Percentiles rank a stretch among this genome's conserved stretches.
Conservation (phyloP, 495 filamentous ascomycete species). For the Jackrogersella minutella region DNA sequence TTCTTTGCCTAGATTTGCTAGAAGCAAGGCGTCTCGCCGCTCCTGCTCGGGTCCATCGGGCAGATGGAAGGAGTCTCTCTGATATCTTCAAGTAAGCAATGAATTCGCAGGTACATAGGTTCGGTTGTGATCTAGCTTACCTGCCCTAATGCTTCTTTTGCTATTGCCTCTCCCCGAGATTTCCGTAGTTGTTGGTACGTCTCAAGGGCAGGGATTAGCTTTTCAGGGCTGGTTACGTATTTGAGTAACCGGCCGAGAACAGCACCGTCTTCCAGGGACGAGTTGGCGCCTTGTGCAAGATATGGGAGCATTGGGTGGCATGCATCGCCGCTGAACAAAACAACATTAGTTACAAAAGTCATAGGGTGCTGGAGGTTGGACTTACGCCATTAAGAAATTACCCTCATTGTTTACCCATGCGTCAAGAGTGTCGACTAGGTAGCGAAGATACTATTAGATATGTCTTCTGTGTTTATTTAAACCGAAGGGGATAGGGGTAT, state of each 20-base stretch:
- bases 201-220: constrained; percentile 53
- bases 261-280: constrained; percentile 63
- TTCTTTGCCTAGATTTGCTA: constrained; percentile 49
- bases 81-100: constrained; percentile 54
- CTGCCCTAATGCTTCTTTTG: constrained; percentile 50
- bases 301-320: constrained; percentile 76
- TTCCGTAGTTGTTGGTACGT: constrained; percentile 70
- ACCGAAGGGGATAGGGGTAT: neutral
- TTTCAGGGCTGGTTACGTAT: constrained; percentile 59
- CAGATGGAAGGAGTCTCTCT: constrained; percentile 68
- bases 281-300: constrained; percentile 67
- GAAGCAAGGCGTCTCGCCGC: constrained; percentile 59
- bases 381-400: constrained; percentile 51
- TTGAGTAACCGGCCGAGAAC: constrained; percentile 60
- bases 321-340: constrained; percentile 57
- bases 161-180: constrained; percentile 64
- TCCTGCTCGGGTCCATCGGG: constrained; percentile 63
- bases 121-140: neutral
- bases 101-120: constrained; percentile 35
- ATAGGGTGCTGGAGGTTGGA: neutral
- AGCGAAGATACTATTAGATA: constrained; percentile 8
- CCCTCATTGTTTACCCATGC: constrained; percentile 52
- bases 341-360: constrained; percentile 6
- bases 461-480: neutral
- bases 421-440: constrained; percentile 38